phyloP scores from a whole-genome alignment of 768 basidiomycete species.

The Mycena vulgaris region DNA sequence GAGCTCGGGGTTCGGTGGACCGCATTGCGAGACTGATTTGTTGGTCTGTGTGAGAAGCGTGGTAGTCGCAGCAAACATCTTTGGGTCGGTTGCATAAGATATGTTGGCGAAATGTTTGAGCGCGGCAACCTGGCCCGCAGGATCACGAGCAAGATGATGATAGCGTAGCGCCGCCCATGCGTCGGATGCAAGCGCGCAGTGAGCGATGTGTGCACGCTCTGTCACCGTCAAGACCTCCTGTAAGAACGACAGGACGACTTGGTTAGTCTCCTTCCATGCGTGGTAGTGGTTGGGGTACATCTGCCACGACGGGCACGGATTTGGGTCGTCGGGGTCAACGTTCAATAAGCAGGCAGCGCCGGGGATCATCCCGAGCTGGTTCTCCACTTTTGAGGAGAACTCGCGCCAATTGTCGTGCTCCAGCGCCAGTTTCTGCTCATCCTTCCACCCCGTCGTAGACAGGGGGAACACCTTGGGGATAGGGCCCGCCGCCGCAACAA shows the following conservation, averaged over 20 bases:
- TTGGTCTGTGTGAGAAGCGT: not conserved
- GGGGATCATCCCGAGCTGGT: not conserved
- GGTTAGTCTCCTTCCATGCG: not conserved
- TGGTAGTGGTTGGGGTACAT: not conserved
- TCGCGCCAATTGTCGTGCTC: conserved; percentile 1
- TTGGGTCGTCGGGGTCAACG: not conserved
- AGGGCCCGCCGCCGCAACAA: not conserved
- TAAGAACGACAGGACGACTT: not conserved
- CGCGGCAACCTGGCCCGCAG: not conserved
- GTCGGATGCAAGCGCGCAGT: not conserved
- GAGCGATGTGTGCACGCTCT: not conserved
- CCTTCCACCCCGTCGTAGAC: not conserved
- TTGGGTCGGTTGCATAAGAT: not conserved
- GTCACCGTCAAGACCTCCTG: not conserved
- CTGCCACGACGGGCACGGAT: not conserved
- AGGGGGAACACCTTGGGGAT: not conserved
- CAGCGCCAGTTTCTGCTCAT: not conserved
- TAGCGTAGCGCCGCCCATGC: not conserved
- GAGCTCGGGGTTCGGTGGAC: not conserved
- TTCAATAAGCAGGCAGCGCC: not conserved
- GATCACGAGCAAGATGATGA: not conserved
- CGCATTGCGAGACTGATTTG: not conserved
- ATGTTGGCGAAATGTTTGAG: not conserved
- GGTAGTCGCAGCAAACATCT: not conserved
- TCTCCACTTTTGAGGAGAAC: not conserved